These are phyloP conservation scores for Boletus sp. DNA, from an alignment of 768 basidiomycete species.

Conservation along the genomic window DNA sequence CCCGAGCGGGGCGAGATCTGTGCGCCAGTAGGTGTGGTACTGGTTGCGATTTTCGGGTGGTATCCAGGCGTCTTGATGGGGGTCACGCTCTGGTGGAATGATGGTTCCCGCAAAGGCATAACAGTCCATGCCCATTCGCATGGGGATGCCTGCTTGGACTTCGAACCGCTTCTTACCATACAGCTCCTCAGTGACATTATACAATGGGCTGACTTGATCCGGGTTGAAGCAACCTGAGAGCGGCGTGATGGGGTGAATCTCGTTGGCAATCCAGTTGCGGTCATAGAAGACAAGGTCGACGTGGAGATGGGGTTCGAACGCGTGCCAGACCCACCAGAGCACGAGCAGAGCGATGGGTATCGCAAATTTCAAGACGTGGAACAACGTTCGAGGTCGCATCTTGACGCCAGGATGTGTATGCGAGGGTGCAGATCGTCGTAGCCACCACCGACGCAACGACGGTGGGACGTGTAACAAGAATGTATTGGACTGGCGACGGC, in stretches of 20 bases:
- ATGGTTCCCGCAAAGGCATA: constrained; percentile 90
- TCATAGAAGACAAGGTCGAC: constrained; percentile 80
- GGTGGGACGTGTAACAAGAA: not conserved
- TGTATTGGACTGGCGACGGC: not conserved
- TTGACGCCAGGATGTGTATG: not conserved
- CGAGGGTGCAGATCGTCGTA: not conserved
- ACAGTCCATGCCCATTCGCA: constrained; percentile 84
- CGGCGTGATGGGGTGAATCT: constrained; percentile 62
- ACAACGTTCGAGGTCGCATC: constrained; percentile 33
- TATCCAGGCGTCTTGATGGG: constrained; percentile 13
- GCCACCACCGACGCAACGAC: constrained; percentile 9
- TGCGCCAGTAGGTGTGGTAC: constrained; percentile 94
- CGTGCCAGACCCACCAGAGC: constrained; percentile 40
- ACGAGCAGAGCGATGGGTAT: constrained; percentile 32
- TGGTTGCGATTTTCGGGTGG: constrained; percentile 49
- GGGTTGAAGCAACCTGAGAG: constrained; percentile 75
- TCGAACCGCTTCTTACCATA: constrained; percentile 64
- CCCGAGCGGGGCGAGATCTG: constrained; percentile 76
- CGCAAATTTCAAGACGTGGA: constrained; percentile 41
- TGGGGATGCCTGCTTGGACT: constrained; percentile 75
- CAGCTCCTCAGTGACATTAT: constrained; percentile 63
- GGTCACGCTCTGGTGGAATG: constrained; percentile 24
- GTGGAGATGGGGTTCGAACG: constrained; percentile 69
- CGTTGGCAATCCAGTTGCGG: constrained; percentile 67
- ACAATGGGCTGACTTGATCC: constrained; percentile 53